Evolutionary conservation across 1,284 basidiomycete genomes (phyloP).

Genomic region (Hymenochaete sp.): DNA sequence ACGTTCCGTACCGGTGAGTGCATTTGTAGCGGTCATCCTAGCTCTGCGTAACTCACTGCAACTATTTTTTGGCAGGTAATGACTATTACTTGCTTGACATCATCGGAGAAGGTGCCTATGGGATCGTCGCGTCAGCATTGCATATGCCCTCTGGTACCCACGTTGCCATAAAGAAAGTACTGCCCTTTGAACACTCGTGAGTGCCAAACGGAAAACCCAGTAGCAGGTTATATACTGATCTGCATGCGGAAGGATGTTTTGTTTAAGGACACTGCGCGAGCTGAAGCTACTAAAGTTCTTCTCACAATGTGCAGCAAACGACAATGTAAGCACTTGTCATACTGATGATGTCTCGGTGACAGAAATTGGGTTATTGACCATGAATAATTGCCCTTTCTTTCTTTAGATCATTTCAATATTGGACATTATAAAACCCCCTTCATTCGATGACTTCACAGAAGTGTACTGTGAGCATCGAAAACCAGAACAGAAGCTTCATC

Average conservation of each 20-base stretch:
- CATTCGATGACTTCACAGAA: constrained; percentile 85
- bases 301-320: constrained; percentile 88
- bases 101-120: constrained; percentile 90
- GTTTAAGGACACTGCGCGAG: constrained; percentile 12
- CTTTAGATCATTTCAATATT: constrained; percentile 81
- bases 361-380: not conserved
- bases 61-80: constrained; percentile 7
- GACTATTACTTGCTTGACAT: constrained; percentile 65
- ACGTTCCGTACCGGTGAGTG: constrained; percentile 36
- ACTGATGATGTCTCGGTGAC: not conserved
- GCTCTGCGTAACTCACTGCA: not conserved
- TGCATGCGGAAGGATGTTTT: not conserved
- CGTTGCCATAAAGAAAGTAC: constrained; percentile 95
- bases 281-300: constrained; percentile 62
- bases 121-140: constrained; percentile 81
- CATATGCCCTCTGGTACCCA: constrained; percentile 81
- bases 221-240: not conserved
- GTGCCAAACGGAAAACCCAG: constrained; percentile 13
- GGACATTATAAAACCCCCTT: constrained; percentile 93
- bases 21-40: too few relatives aligned
- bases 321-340: constrained; percentile 61
- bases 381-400: constrained; percentile 13
- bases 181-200: constrained; percentile 89
- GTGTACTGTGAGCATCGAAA: constrained; percentile 60
- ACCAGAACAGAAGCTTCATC: not conserved